Conservation (phyloP, 768 basidiomycete species). For the Psilocybe cubensis region DNA sequence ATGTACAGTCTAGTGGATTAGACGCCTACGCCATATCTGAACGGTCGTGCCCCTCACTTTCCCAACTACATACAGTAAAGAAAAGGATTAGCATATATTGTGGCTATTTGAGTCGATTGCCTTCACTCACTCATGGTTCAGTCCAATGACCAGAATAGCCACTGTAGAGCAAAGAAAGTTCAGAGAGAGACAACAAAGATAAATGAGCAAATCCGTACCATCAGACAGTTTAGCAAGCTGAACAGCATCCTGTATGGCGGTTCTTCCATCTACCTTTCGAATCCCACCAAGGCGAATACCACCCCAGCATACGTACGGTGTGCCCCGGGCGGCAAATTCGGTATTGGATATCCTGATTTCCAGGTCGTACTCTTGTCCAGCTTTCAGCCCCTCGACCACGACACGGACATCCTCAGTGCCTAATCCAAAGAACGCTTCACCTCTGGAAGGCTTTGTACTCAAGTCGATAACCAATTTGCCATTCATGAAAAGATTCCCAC, state of each 20-base stretch:
- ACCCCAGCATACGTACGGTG: constrained; percentile 42
- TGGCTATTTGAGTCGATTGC: neutral
- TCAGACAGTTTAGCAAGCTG: constrained; percentile 42
- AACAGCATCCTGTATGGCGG: constrained; percentile 44
- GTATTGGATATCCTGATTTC: constrained; percentile 39
- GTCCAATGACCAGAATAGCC: constrained; percentile 52
- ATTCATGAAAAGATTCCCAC: constrained; percentile 56
- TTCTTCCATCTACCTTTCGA: constrained; percentile 35
- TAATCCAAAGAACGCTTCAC: constrained; percentile 45
- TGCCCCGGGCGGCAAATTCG: constrained; percentile 35
- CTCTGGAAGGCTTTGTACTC: constrained; percentile 39
- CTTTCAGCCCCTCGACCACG: constrained; percentile 40
- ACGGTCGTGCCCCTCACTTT: constrained; percentile 66
- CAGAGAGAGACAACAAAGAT: neutral
- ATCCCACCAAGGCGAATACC: constrained; percentile 41
- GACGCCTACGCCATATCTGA: constrained; percentile 42
- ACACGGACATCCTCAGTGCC: constrained; percentile 43
- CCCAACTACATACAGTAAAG: constrained; percentile 32
- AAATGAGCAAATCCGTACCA: constrained; percentile 26
- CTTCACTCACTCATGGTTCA: constrained; percentile 52
- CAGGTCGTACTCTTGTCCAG: constrained; percentile 43
- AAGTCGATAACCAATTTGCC: constrained; percentile 48
- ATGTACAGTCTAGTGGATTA: neutral
- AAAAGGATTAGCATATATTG: neutral
- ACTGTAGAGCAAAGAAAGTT: constrained; percentile 29